Evolutionary conservation across 2,329 filamentous ascomycete species (phyloP).

Genomic region (Xylaria sp.): DNA sequence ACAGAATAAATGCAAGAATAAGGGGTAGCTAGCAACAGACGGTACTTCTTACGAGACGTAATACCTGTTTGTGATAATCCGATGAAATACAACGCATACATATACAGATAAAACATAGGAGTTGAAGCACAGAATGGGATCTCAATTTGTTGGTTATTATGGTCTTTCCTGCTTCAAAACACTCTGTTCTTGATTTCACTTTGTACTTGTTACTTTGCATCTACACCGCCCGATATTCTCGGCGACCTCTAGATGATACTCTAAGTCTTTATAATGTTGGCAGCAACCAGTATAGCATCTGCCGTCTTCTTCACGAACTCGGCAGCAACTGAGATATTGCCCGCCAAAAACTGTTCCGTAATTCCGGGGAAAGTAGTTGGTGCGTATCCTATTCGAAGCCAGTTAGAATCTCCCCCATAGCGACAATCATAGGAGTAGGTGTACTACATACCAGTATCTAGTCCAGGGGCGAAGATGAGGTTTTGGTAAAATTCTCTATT

Average conservation of each 20-base stretch:
- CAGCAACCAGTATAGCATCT: slow-evolving; percentile 44
- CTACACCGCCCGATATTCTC: neutral
- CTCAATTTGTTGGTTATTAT: neutral
- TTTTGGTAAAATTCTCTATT: slow-evolving; percentile 58
- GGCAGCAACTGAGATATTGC: slow-evolving; percentile 44
- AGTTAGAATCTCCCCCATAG: neutral
- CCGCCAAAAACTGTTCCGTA: slow-evolving; percentile 45
- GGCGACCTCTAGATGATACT: neutral
- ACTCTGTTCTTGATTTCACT: neutral
- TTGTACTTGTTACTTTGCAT: neutral
- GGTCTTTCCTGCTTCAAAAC: neutral
- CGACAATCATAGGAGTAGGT: neutral
- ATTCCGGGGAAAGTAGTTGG: slow-evolving; percentile 49
- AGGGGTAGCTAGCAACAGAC: neutral
- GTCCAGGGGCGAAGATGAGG: slow-evolving; percentile 59
- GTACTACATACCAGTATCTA: slow-evolving; percentile 56
- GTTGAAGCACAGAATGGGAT: neutral
- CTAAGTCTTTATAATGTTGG: slow-evolving; percentile 44
- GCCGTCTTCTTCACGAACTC: slow-evolving; percentile 47
- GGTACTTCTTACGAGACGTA: neutral
- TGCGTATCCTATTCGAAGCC: slow-evolving; percentile 43
- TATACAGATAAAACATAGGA: neutral
- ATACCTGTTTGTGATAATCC: neutral
- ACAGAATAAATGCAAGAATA: neutral
- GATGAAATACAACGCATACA: neutral